These are phyloP conservation scores for Wickerhamiella azymoides DNA, from an alignment of 805 yeast species.

Conservation along the genomic window DNA sequence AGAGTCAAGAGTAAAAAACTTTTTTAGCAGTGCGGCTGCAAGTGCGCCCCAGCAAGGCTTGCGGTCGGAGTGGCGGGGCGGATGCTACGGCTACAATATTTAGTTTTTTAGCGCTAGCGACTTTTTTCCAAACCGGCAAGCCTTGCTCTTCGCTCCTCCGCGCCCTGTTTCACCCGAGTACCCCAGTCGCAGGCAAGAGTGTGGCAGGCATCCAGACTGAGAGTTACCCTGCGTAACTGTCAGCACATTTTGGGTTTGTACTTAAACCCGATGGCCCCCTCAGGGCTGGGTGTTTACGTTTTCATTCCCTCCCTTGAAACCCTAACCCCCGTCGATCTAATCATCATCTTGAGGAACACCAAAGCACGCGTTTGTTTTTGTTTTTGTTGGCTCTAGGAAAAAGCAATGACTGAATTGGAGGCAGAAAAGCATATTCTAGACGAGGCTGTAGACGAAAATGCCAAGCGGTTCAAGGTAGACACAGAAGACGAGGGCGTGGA, in stretches of 20 bases:
- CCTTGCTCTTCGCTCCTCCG: too few species aligned
- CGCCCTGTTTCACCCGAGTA: not conserved
- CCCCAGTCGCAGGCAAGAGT: conserved; percentile 4
- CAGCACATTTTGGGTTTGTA: conserved; percentile 6
- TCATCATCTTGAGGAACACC: not conserved
- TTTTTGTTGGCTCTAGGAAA: not conserved
- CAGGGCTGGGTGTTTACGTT: not conserved
- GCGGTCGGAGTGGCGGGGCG: too few species aligned
- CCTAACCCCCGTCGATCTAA: conserved; percentile 6
- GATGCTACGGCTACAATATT: too few species aligned
- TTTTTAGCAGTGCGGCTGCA: not conserved
- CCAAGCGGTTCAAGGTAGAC: conserved; percentile 11
- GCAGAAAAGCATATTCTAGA: conserved; percentile 14
- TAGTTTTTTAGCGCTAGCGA: too few species aligned
- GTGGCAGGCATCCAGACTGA: conserved; percentile 8
- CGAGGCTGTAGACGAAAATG: conserved; percentile 13
- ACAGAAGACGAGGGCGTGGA: not conserved
- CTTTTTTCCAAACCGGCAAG: too few species aligned
- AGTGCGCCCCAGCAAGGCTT: too few species aligned
- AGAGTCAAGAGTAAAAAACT: not conserved
- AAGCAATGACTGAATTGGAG: not conserved
- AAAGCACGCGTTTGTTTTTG: too few species aligned
- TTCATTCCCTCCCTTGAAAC: not conserved
- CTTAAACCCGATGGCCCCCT: conserved; percentile 7
- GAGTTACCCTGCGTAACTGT: conserved; percentile 4